These are phyloP conservation scores for Pythium rishiriense DNA, from an alignment of 352 stramenopile species.

Conservation along the genomic window DNA sequence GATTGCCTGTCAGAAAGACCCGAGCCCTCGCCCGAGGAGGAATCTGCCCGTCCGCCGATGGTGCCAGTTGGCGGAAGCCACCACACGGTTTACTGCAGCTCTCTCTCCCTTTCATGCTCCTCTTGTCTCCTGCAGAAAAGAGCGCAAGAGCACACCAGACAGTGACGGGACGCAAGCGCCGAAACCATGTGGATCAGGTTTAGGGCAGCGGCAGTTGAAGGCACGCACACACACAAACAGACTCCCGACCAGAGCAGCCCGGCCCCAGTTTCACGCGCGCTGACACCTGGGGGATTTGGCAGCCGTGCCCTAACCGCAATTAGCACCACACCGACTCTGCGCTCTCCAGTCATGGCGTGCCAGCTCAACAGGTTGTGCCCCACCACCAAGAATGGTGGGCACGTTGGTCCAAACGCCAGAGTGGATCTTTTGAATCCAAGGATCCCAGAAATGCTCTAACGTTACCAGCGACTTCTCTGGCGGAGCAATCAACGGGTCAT, in stretches of 20 bases:
- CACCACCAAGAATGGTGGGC: too few species aligned
- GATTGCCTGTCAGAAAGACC: conserved; percentile 8
- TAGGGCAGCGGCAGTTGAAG: conserved; percentile 11
- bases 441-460: too few species aligned
- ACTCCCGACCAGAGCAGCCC: not conserved
- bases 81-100: conserved; percentile 1
- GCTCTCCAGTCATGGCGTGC: not conserved
- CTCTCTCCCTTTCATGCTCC: conserved; percentile 7
- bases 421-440: too few species aligned
- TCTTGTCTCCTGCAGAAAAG: not conserved
- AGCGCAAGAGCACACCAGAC: conserved; percentile 1
- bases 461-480: too few species aligned
- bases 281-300: not conserved
- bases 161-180: conserved; percentile 6
- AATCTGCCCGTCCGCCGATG: conserved; percentile 7
- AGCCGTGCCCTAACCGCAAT: not conserved
- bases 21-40: conserved; percentile 13
- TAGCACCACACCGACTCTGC: not conserved
- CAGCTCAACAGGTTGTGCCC: not conserved
- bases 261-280: not conserved
- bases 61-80: conserved; percentile 17
- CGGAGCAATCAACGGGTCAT: too few species aligned
- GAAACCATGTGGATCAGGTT: conserved; percentile 21
- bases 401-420: too few species aligned
- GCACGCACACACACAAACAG: not conserved